Percentiles rank a stretch among this genome's conserved stretches.
These are phyloP conservation scores for Nitzschia sp. DNA, from an alignment of 108 stramenopile species.

Conservation along the genomic window DNA sequence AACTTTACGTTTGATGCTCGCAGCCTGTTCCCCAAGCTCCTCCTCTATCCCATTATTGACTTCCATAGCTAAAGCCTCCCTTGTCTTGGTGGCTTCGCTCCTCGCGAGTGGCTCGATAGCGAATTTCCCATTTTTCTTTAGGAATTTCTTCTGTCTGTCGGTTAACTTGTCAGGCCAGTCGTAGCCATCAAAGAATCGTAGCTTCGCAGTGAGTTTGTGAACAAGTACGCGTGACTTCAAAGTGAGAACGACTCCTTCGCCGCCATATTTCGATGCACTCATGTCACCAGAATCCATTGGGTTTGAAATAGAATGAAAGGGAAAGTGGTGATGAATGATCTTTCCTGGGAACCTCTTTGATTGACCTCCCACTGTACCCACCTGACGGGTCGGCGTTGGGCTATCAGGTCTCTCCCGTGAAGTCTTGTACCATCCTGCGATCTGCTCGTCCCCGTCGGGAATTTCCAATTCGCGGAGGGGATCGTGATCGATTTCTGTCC, in stretches of 20 bases:
- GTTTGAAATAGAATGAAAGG: conserved; percentile 52
- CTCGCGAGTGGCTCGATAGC: conserved; percentile 44
- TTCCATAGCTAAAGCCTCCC: neutral
- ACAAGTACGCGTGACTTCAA: conserved; percentile 59
- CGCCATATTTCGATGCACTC: conserved; percentile 52
- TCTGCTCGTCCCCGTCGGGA: conserved; percentile 66
- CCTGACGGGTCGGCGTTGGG: neutral
- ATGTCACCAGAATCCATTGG: conserved; percentile 60
- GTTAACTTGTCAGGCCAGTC: conserved; percentile 61
- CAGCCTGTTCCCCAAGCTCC: neutral
- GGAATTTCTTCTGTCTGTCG: conserved; percentile 9
- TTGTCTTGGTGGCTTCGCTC: neutral
- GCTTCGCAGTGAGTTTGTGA: conserved; percentile 52
- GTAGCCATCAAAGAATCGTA: conserved; percentile 80
- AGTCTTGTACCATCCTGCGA: conserved; percentile 59
- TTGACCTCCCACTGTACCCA: neutral
- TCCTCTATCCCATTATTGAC: conserved; percentile 13
- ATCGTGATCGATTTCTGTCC: conserved; percentile 73
- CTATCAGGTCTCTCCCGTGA: neutral
- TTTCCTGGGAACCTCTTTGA: neutral
- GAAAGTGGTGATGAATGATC: conserved; percentile 75
- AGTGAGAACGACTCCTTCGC: conserved; percentile 31
- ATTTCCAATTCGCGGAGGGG: conserved; percentile 39
- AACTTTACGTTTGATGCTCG: conserved; percentile 24
- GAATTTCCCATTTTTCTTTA: conserved; percentile 30